Percentiles rank a stretch among this genome's conserved stretches.
phyloP scores from a whole-genome alignment of 768 basidiomycete genomes.

The Clathrus columnatus region DNA sequence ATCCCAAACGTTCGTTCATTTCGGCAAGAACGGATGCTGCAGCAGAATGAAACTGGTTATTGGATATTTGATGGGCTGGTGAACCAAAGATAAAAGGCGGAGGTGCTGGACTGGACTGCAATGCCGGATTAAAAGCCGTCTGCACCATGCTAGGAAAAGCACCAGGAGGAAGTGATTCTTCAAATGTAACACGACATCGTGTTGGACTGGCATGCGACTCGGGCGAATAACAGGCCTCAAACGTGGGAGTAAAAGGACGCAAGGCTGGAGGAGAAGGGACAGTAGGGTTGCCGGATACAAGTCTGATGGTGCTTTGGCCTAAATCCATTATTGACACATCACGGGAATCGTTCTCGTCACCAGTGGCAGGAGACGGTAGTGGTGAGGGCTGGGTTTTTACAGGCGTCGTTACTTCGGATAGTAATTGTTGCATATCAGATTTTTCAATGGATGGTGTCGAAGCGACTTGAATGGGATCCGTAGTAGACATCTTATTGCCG shows the following conservation, averaged over 20 bases:
- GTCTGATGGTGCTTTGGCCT: slow-evolving; percentile 31
- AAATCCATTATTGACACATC: slow-evolving; percentile 10
- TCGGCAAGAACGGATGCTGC: slow-evolving; percentile 70
- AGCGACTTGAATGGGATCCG: background rate
- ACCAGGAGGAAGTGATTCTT: slow-evolving; percentile 26
- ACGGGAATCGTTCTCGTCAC: slow-evolving; percentile 3
- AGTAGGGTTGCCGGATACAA: slow-evolving; percentile 24
- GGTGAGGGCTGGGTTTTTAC: background rate
- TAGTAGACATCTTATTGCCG: slow-evolving; percentile 25
- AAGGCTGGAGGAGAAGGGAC: slow-evolving; percentile 1
- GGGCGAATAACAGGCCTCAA: slow-evolving; percentile 55
- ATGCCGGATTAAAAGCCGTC: slow-evolving; percentile 12
- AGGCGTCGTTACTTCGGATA: slow-evolving; percentile 15
- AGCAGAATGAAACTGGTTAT: slow-evolving; percentile 56
- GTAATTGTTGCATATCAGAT: slow-evolving; percentile 23
- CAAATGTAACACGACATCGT: slow-evolving; percentile 31
- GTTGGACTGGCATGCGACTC: slow-evolving; percentile 62
- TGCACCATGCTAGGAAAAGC: slow-evolving; percentile 11
- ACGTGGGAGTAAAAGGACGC: slow-evolving; percentile 43
- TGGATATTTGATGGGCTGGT: slow-evolving; percentile 53
- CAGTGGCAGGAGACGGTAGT: background rate
- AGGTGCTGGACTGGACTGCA: slow-evolving; percentile 17
- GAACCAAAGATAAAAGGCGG: slow-evolving; percentile 71
- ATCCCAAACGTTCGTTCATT: slow-evolving; percentile 66
- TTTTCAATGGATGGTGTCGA: slow-evolving; percentile 3